These are phyloP conservation scores for Linnemannia hyalina DNA, from an alignment of 192 early-diverging fungal species.

Conservation along the genomic window DNA sequence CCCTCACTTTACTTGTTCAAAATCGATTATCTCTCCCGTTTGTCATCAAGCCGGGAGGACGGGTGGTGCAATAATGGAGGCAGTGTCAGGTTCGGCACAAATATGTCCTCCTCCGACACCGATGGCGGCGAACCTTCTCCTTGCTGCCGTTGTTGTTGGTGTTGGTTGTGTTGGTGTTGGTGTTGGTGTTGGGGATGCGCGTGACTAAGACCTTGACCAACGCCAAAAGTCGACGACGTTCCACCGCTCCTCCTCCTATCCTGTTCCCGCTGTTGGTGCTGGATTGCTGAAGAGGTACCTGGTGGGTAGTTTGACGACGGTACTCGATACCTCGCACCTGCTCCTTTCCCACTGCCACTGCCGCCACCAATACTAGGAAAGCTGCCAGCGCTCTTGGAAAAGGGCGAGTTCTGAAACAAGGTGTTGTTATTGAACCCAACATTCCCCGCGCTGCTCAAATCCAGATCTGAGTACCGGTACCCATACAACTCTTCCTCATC, in stretches of 20 bases:
- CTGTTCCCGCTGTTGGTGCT: not conserved
- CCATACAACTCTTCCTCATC: constrained; percentile 32
- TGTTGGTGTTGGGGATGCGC: not conserved
- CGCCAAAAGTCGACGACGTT: not conserved
- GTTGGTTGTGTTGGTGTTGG: not conserved
- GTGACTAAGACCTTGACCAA: not conserved
- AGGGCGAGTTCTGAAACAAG: constrained; percentile 40
- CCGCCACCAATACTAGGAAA: not conserved
- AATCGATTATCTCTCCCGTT: not conserved
- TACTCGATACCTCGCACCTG: not conserved
- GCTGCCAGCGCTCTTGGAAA: constrained; percentile 11
- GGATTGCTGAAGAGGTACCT: not conserved
- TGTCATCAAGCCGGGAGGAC: constrained; percentile 30
- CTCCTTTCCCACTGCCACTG: not conserved
- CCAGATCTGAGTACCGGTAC: constrained; percentile 37
- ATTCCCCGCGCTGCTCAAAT: constrained; percentile 35
- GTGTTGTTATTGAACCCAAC: constrained; percentile 20
- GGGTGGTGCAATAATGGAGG: constrained; percentile 35
- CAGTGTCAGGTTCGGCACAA: constrained; percentile 36
- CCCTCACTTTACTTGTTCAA: not conserved
- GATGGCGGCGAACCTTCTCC: not conserved
- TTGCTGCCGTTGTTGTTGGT: not conserved
- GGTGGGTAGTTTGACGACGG: not conserved
- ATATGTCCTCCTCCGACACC: constrained; percentile 19
- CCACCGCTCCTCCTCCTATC: not conserved